Evolutionary conservation across 108 stramenopile species (phyloP), one percentile per base, ranked within the genome.

Genomic region (Aureococcus anophagefferens): DNA sequence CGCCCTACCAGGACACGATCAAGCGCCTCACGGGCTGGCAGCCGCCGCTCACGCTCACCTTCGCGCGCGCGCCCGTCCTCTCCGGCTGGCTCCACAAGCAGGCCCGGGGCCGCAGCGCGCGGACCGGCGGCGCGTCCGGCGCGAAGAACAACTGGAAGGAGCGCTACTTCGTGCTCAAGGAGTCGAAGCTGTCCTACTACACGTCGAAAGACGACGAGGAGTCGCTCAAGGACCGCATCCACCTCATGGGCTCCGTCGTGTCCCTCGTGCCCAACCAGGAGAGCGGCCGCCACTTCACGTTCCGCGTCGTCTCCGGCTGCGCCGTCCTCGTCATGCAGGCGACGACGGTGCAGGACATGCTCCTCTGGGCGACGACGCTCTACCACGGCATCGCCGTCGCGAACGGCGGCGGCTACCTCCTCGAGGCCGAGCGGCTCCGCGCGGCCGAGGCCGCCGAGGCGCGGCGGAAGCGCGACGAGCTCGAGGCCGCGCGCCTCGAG

Each of bases 371-470:
- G 18, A 62, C 70, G 30, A 63, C 72, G 51, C 59, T 80, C 11
- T 77, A 80, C 69, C 74, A 80, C 76, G 76, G 76, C 32, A 77
- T 73, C 63, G 73, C 77, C 18, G 65, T 80, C 25, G 79, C 79
- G 31, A 80, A 80, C 74, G 79, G 79, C 25, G 79, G 79, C 28
- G 79, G 77, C 33, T 78, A 75, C 74, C 64, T 80, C 73, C 40
- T 77, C 64, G 74, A 78, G 35, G 63, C 68, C 30, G 79, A 80
- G 64, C 33, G 76, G 64, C n/a, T n/a, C n/a, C n/a, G n/a, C n/a
- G n/a, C n/a, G n/a, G n/a, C n/a, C n/a, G n/a, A n/a, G n/a, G n/a
- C n/a, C n/a, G n/a, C n/a, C n/a, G n/a, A n/a, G n/a, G n/a, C n/a
- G n/a, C n/a, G n/a, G n/a, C n/a, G n/a, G n/a, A n/a, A 40, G 37